Conservation (phyloP, 1,139 yeast species). For the Eremothecium gossypii region DNA sequence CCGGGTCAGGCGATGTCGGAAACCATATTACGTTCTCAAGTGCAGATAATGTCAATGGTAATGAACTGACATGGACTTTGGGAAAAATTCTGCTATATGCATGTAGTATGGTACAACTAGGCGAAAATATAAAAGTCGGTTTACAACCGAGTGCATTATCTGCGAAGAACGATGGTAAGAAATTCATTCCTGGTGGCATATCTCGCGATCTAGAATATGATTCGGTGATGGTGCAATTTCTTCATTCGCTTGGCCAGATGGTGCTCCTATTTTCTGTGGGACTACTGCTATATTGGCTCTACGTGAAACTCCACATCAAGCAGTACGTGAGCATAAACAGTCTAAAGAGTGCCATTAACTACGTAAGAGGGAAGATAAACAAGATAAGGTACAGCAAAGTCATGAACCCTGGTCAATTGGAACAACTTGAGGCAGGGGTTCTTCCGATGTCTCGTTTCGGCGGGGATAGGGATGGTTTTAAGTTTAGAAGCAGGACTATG, state of each 20-base stretch:
- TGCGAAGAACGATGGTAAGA: constrained; percentile 24
- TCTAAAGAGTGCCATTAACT: constrained; percentile 5
- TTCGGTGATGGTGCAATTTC: neutral
- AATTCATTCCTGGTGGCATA: constrained; percentile 33
- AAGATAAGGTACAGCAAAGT: constrained; percentile 9
- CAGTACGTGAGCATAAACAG: constrained; percentile 1
- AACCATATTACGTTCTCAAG: constrained; percentile 46
- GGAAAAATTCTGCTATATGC: constrained; percentile 55
- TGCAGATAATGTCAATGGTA: constrained; percentile 49
- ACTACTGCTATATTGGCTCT: neutral
- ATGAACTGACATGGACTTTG: constrained; percentile 59
- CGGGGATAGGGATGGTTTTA: constrained; percentile 14
- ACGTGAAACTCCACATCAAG: constrained; percentile 3
- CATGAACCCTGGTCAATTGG: constrained; percentile 9
- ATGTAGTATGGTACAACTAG: constrained; percentile 39
- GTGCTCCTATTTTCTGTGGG: neutral
- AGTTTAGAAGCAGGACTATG: constrained; percentile 25
- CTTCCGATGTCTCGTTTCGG: constrained; percentile 6
- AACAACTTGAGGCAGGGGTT: constrained; percentile 21
- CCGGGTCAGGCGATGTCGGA: constrained; percentile 23
- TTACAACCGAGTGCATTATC: constrained; percentile 45
- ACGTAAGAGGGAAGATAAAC: constrained; percentile 6
- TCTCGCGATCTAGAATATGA: neutral
- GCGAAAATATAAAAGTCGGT: constrained; percentile 33
- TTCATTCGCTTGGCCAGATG: neutral